Conservation (phyloP, 345 rosid species). For the Raphanus sativus region DNA sequence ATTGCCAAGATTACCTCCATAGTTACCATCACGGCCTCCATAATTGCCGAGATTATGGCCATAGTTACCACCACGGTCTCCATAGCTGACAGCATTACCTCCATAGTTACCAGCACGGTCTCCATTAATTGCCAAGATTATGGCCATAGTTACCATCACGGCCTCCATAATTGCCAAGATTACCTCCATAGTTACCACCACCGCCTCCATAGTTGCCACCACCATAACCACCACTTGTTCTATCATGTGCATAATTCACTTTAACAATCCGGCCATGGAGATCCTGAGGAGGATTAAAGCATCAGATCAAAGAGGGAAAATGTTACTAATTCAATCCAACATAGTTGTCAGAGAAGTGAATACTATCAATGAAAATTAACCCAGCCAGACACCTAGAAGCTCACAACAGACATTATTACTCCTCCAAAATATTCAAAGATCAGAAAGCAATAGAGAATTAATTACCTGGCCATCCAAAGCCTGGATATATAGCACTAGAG, state of each 20-base stretch:
- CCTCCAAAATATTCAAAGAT: too few species aligned
- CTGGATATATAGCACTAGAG: slow-evolving; percentile 82
- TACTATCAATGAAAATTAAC: not conserved
- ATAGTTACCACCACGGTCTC: too few species aligned
- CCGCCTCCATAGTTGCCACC: slow-evolving; percentile 17
- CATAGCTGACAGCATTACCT: too few species aligned
- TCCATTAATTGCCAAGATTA: too few species aligned
- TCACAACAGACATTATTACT: too few species aligned
- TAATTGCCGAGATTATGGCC: not conserved
- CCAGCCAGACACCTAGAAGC: too few species aligned
- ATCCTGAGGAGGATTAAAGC: slow-evolving; percentile 45
- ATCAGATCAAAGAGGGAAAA: not conserved
- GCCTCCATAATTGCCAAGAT: not conserved
- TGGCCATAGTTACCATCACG: slow-evolving; percentile 5
- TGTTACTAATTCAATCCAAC: not conserved
- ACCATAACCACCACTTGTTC: slow-evolving; percentile 38
- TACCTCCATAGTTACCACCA: slow-evolving; percentile 10
- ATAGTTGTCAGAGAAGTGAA: not conserved
- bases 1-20: not conserved
- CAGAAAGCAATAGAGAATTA: not conserved
- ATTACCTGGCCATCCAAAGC: slow-evolving; percentile 94
- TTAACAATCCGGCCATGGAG: slow-evolving; percentile 75
- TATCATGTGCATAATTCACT: slow-evolving; percentile 80
- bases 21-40: not conserved
- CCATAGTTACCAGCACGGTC: too few species aligned